These are phyloP conservation scores for Psilocybe subaeruginosa DNA, from an alignment of 768 basidiomycete genomes.

Conservation along the genomic window DNA sequence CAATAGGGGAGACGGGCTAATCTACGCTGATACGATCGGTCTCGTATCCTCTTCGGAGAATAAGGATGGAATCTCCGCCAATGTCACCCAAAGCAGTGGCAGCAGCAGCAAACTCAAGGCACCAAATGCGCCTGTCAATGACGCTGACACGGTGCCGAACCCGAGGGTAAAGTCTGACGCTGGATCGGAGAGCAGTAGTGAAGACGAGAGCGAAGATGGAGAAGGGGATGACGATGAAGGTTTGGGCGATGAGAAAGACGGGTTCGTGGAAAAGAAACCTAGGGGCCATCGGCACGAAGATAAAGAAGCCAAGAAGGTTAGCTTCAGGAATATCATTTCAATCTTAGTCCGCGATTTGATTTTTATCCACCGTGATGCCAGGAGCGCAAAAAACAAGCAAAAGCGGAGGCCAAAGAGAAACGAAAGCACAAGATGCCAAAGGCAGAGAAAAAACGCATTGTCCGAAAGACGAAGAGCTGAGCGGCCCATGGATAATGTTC, in stretches of 20 bases:
- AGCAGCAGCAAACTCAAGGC: not conserved
- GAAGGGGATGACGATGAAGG: slow-evolving; percentile 29
- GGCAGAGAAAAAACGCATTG: slow-evolving; percentile 85
- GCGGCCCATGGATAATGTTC: not conserved
- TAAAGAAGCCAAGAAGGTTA: slow-evolving; percentile 86
- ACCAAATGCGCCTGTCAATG: not conserved
- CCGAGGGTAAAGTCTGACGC: slow-evolving; percentile 9
- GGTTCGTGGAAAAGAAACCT: slow-evolving; percentile 57
- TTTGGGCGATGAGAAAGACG: slow-evolving; percentile 36
- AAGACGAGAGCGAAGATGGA: slow-evolving; percentile 35
- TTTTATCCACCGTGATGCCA: slow-evolving; percentile 30
- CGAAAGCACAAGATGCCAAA: slow-evolving; percentile 95
- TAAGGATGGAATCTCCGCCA: slow-evolving; percentile 4
- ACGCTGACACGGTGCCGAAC: slow-evolving; percentile 5
- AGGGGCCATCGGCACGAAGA: slow-evolving; percentile 94
- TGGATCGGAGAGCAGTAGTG: slow-evolving; percentile 22
- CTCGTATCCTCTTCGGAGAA: slow-evolving; percentile 50
- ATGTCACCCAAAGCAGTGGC: not conserved
- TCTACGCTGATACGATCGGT: slow-evolving; percentile 89
- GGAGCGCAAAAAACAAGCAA: slow-evolving; percentile 91
- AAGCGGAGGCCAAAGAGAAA: slow-evolving; percentile 85
- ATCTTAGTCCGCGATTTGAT: slow-evolving; percentile 1
- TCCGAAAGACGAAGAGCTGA: slow-evolving; percentile 58
- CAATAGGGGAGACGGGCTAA: slow-evolving; percentile 72
- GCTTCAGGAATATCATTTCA: slow-evolving; percentile 15